Percentiles rank a stretch among this genome's conserved stretches.
phyloP scores from a whole-genome alignment of 176 grass and related monocot genomes.

The Oryza punctata region DNA sequence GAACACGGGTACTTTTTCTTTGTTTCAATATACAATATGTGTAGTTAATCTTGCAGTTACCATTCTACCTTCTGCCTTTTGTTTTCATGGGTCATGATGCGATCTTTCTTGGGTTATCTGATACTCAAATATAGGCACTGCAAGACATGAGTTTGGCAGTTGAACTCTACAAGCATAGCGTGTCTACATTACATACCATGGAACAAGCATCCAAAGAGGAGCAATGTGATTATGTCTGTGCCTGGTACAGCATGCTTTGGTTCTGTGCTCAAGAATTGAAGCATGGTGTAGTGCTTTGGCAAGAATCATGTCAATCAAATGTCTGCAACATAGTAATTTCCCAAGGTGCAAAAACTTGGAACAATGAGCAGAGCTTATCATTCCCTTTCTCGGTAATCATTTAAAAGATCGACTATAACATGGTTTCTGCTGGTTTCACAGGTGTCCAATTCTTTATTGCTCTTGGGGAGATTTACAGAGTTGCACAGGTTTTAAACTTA shows the following conservation, averaged over 20 bases:
- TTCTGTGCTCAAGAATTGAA: slow-evolving; percentile 62
- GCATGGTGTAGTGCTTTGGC: slow-evolving; percentile 52
- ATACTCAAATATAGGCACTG: slow-evolving; percentile 42
- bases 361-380: neutral
- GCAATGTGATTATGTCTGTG: slow-evolving; percentile 43
- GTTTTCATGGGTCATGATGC: neutral
- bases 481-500: slow-evolving; percentile 47
- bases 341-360: slow-evolving; percentile 39
- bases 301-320: slow-evolving; percentile 46
- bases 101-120: slow-evolving; percentile 23
- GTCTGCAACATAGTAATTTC: slow-evolving; percentile 36
- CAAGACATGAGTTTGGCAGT: slow-evolving; percentile 36
- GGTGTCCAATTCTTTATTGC: slow-evolving; percentile 56
- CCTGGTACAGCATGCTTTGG: slow-evolving; percentile 53
- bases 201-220: slow-evolving; percentile 58
- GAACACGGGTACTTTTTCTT: neutral
- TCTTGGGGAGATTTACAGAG: slow-evolving; percentile 62
- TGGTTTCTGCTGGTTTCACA: slow-evolving; percentile 29
- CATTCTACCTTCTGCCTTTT: neutral
- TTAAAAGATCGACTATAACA: slow-evolving; percentile 11
- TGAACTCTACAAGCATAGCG: slow-evolving; percentile 56
- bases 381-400: neutral
- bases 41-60: slow-evolving; percentile 8
- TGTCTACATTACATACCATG: slow-evolving; percentile 40
- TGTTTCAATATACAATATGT: neutral